These are phyloP conservation scores for Candida railenensis DNA, from an alignment of 805 yeast genomes.

Conservation along the genomic window DNA sequence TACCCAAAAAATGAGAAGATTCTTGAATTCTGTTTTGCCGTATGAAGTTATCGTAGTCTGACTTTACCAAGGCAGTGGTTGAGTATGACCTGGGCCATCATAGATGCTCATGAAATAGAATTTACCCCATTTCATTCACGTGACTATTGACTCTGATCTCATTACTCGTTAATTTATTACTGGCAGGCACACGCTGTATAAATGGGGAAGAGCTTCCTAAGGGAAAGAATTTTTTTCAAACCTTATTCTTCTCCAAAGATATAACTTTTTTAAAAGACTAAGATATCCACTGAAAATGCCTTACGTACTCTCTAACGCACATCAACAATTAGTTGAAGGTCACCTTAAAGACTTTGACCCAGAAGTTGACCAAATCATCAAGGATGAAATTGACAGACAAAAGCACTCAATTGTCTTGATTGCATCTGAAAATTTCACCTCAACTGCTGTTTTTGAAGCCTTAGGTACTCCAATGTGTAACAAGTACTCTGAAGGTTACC, in stretches of 20 bases:
- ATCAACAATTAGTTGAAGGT: conserved; percentile 56
- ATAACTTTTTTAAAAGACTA: not conserved
- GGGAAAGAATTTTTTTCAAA: not conserved
- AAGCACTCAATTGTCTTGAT: conserved; percentile 88
- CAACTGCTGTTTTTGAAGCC: conserved; percentile 90
- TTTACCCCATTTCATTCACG: not conserved
- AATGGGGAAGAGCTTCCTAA: not conserved
- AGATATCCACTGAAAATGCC: conserved; percentile 22
- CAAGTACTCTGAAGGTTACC: conserved; percentile 98
- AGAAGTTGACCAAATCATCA: conserved; percentile 77
- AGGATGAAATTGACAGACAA: conserved; percentile 80
- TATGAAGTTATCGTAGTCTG: no score
- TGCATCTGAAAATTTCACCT: conserved; percentile 95
- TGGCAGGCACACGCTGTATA: conserved; percentile 1
- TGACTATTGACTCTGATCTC: conserved; percentile 5
- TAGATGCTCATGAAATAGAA: no score
- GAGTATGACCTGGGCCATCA: no score
- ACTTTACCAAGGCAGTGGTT: no score
- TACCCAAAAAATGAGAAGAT: no score
- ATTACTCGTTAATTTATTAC: conserved; percentile 1
- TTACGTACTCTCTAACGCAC: conserved; percentile 49
- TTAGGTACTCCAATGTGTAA: conserved; percentile 96
- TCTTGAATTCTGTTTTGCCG: no score
- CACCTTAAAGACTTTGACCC: conserved; percentile 73
- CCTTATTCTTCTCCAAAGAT: not conserved